phyloP scores from a whole-genome alignment of 2,329 filamentous ascomycete genomes.

The Bretziella fagacearum region DNA sequence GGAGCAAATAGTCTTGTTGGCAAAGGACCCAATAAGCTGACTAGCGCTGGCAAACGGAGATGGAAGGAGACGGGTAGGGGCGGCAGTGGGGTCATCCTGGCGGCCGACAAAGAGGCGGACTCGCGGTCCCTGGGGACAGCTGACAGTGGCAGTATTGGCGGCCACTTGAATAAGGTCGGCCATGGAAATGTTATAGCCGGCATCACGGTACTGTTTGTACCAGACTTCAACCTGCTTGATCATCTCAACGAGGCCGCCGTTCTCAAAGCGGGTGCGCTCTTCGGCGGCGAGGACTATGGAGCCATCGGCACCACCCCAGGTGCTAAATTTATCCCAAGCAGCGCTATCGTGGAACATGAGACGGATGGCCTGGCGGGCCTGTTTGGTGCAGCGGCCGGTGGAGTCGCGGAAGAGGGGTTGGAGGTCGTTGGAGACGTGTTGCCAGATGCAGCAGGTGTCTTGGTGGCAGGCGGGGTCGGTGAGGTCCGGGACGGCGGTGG shows the following conservation, averaged over 20 bases:
- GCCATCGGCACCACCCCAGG: slow-evolving; percentile 31
- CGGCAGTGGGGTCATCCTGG: slow-evolving; percentile 26
- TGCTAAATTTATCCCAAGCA: slow-evolving; percentile 25
- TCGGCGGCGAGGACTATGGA: slow-evolving; percentile 26
- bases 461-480: slow-evolving; percentile 20
- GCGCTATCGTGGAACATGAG: slow-evolving; percentile 33
- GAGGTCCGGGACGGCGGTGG: slow-evolving; percentile 16
- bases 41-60: slow-evolving; percentile 27
- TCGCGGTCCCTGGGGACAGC: slow-evolving; percentile 29
- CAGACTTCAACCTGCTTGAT: slow-evolving; percentile 25
- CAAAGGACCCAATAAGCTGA: slow-evolving; percentile 32
- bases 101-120: slow-evolving; percentile 36
- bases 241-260: slow-evolving; percentile 31
- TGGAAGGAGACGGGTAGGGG: slow-evolving; percentile 28
- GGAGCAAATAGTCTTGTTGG: slow-evolving; percentile 34
- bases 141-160: slow-evolving; percentile 31
- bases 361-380: slow-evolving; percentile 29
- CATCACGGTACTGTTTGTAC: slow-evolving; percentile 23
- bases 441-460: slow-evolving; percentile 31
- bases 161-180: slow-evolving; percentile 40
- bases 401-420: slow-evolving; percentile 22
- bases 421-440: slow-evolving; percentile 27
- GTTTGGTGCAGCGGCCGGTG: slow-evolving; percentile 26
- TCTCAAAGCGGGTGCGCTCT: slow-evolving; percentile 25
- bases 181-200: slow-evolving; percentile 27